phyloP scores from a whole-genome alignment of 768 basidiomycete genomes.

The Psilocybe subaeruginosa region DNA sequence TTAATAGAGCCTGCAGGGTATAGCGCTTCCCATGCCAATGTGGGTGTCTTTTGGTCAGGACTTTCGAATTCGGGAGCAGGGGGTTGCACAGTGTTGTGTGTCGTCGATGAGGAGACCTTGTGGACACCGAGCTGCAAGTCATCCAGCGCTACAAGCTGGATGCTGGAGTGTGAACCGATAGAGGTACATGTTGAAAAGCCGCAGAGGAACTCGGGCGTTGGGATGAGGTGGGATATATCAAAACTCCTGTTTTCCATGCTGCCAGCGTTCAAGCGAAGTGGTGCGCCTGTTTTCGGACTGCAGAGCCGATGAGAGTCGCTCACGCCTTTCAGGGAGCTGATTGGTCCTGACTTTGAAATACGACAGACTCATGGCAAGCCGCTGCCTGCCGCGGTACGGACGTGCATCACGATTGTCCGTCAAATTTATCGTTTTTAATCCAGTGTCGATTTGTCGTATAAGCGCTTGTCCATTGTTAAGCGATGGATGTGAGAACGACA shows the following conservation, averaged over 20 bases:
- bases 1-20: slow-evolving; percentile 67
- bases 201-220: slow-evolving; percentile 28
- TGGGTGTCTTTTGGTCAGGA: neutral
- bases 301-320: too few species aligned
- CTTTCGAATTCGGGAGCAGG: slow-evolving; percentile 20
- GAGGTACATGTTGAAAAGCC: slow-evolving; percentile 47
- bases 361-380: too few species aligned
- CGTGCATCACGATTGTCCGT: too few species aligned
- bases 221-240: slow-evolving; percentile 23
- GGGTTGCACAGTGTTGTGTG: slow-evolving; percentile 34
- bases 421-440: too few species aligned
- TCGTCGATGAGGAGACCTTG: slow-evolving; percentile 41
- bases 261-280: neutral
- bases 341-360: too few species aligned
- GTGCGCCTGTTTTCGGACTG: too few species aligned
- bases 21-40: slow-evolving; percentile 60
- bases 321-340: too few species aligned
- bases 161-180: slow-evolving; percentile 18
- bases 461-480: too few species aligned
- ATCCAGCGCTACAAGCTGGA: slow-evolving; percentile 33
- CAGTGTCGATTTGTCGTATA: too few species aligned
- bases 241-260: neutral
- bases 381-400: too few species aligned
- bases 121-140: slow-evolving; percentile 54
- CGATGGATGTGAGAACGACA: too few species aligned